These are phyloP conservation scores for Apiotrichum montevideense DNA, from an alignment of 1,284 basidiomycete species.

Conservation along the genomic window DNA sequence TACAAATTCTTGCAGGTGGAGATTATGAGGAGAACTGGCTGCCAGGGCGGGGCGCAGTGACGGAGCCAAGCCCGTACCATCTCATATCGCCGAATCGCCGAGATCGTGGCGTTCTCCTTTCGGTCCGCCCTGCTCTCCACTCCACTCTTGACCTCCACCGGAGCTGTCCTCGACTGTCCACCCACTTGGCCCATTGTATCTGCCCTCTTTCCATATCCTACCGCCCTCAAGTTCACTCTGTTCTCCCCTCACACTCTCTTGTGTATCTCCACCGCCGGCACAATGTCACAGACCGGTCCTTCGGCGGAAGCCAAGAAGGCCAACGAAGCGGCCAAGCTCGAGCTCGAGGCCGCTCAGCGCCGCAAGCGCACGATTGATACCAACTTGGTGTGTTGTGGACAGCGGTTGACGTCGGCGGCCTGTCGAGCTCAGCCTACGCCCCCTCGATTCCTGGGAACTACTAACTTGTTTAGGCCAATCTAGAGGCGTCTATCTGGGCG, in stretches of 20 bases:
- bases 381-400: conserved; percentile 20
- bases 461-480: conserved; percentile 38
- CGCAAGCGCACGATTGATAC: conserved; percentile 39
- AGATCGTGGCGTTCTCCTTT: too few relatives aligned
- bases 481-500: conserved; percentile 49
- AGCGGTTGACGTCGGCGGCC: neutral
- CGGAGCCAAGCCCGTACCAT: neutral
- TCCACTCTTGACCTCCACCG: neutral
- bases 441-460: neutral
- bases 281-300: conserved; percentile 38
- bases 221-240: too few relatives aligned
- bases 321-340: conserved; percentile 34
- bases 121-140: too few relatives aligned
- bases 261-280: too few relatives aligned
- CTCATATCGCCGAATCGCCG: too few relatives aligned
- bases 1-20: too few relatives aligned
- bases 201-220: neutral
- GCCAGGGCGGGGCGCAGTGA: too few relatives aligned
- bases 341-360: conserved; percentile 38
- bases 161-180: too few relatives aligned
- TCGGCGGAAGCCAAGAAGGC: conserved; percentile 45
- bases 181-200: too few relatives aligned
- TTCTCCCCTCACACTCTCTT: too few relatives aligned
- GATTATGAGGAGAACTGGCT: too few relatives aligned
- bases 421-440: too few relatives aligned